phyloP scores from a whole-genome alignment of 2,329 filamentous ascomycete genomes.

The Purpureocillium lavendulum region DNA sequence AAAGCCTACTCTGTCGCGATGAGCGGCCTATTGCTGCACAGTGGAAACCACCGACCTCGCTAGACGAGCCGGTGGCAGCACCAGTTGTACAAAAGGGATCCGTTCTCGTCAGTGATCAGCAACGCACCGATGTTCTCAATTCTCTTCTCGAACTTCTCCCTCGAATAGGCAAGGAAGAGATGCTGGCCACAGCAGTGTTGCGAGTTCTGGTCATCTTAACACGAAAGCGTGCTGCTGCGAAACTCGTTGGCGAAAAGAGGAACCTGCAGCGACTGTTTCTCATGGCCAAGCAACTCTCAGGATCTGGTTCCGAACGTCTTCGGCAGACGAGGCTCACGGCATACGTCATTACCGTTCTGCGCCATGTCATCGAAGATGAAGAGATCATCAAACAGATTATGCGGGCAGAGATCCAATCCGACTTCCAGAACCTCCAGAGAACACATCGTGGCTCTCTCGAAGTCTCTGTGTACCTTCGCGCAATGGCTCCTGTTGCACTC shows the following conservation, averaged over 20 bases:
- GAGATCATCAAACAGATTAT: slow-evolving; percentile 86
- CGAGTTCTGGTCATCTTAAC: slow-evolving; percentile 85
- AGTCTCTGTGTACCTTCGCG: slow-evolving; percentile 63
- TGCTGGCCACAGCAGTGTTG: slow-evolving; percentile 72
- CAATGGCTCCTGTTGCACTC: slow-evolving; percentile 70
- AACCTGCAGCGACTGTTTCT: slow-evolving; percentile 87
- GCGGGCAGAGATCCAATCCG: slow-evolving; percentile 76
- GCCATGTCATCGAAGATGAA: slow-evolving; percentile 92
- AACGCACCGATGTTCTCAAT: slow-evolving; percentile 65
- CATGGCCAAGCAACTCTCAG: slow-evolving; percentile 88
- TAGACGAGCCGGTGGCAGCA: slow-evolving; percentile 39
- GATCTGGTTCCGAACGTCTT: slow-evolving; percentile 67
- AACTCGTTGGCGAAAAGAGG: slow-evolving; percentile 72
- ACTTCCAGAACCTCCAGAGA: slow-evolving; percentile 53
- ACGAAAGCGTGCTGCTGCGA: slow-evolving; percentile 65
- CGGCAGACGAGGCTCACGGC: slow-evolving; percentile 41
- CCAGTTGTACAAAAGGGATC: slow-evolving; percentile 53
- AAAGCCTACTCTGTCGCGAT: slow-evolving; percentile 85
- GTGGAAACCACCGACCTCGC: slow-evolving; percentile 53
- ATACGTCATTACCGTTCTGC: slow-evolving; percentile 75
- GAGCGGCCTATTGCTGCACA: slow-evolving; percentile 67
- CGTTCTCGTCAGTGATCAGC: slow-evolving; percentile 46
- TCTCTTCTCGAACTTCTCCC: slow-evolving; percentile 77
- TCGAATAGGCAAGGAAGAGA: slow-evolving; percentile 78
- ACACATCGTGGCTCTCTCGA: slow-evolving; percentile 52